Evolutionary conservation across 169 alveolate species (phyloP).

Genomic region (Plasmodium fragile): DNA sequence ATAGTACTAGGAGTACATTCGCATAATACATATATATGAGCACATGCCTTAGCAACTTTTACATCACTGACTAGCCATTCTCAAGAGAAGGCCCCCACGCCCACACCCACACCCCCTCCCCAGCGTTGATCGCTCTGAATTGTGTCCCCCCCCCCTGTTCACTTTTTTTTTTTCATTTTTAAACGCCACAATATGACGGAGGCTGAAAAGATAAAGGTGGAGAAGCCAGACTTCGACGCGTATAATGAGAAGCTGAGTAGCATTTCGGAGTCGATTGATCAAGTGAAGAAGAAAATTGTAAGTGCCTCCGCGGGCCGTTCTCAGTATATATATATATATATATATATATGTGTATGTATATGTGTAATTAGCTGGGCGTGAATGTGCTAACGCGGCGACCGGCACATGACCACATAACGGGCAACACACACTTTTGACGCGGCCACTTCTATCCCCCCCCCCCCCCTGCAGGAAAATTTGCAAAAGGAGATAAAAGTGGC

Average conservation of each 20-base stretch:
- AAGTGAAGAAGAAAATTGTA: conserved; percentile 70
- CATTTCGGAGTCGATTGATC: conserved; percentile 66
- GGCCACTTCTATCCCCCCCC: background rate
- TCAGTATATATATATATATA: too few species aligned
- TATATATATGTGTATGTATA: too few species aligned
- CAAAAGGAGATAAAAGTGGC: conserved; percentile 81
- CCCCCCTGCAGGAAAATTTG: conserved; percentile 43
- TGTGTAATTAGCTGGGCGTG: too few species aligned
- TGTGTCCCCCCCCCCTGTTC: background rate
- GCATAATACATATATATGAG: background rate
- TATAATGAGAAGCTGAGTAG: conserved; percentile 52
- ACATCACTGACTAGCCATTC: background rate
- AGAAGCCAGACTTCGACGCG: conserved; percentile 75
- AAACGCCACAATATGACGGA: conserved; percentile 68
- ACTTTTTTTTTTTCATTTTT: background rate
- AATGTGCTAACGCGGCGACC: too few species aligned
- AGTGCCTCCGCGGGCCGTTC: background rate
- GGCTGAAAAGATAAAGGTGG: conserved; percentile 60
- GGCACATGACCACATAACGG: too few species aligned
- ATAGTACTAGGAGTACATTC: background rate
- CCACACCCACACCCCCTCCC: background rate
- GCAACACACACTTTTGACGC: too few species aligned
- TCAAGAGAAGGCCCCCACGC: background rate
- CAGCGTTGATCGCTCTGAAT: background rate
- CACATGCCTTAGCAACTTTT: background rate